phyloP scores from a whole-genome alignment of 768 basidiomycete species.

The Infundibulicybe gibba region DNA sequence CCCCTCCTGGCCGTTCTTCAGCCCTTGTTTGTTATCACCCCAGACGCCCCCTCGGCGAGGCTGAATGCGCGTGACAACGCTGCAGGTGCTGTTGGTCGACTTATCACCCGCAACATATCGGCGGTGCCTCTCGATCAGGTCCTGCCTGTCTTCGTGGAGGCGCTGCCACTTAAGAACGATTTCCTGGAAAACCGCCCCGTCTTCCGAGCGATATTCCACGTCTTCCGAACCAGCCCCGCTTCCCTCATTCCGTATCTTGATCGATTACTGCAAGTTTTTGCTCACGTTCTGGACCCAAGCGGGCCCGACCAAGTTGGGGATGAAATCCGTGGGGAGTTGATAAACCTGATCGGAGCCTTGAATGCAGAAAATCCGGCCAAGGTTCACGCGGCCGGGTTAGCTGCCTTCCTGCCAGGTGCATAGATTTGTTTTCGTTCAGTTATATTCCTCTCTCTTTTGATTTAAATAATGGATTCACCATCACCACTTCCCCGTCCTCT shows the following conservation, averaged over 20 bases:
- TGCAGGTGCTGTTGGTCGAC: constrained; percentile 86
- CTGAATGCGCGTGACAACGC: constrained; percentile 96
- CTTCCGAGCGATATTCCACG: constrained; percentile 84
- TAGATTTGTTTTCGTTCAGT: constrained; percentile 20
- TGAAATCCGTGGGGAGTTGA: constrained; percentile 73
- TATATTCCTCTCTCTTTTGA: constrained; percentile 10
- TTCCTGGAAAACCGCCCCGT: constrained; percentile 86
- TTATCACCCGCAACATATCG: constrained; percentile 74
- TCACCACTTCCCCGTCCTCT: constrained; percentile 2
- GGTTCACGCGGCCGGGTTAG: constrained; percentile 77
- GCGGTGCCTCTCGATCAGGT: constrained; percentile 91
- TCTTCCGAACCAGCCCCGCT: constrained; percentile 76
- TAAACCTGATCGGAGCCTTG: constrained; percentile 68
- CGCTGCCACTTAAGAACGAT: constrained; percentile 87
- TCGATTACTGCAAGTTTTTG: constrained; percentile 74
- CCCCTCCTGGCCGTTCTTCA: constrained; percentile 75
- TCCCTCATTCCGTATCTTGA: constrained; percentile 76
- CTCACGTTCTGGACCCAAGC: constrained; percentile 75
- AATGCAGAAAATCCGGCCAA: constrained; percentile 74
- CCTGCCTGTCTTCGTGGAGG: constrained; percentile 76
- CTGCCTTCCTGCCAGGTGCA: constrained; percentile 44
- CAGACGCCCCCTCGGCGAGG: constrained; percentile 58
- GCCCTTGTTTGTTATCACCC: constrained; percentile 70
- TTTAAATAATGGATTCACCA: constrained; percentile 9
- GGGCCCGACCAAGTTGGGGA: constrained; percentile 75